phyloP scores from a whole-genome alignment of 805 yeast genomes.

The Zygosaccharomyces lentus region DNA sequence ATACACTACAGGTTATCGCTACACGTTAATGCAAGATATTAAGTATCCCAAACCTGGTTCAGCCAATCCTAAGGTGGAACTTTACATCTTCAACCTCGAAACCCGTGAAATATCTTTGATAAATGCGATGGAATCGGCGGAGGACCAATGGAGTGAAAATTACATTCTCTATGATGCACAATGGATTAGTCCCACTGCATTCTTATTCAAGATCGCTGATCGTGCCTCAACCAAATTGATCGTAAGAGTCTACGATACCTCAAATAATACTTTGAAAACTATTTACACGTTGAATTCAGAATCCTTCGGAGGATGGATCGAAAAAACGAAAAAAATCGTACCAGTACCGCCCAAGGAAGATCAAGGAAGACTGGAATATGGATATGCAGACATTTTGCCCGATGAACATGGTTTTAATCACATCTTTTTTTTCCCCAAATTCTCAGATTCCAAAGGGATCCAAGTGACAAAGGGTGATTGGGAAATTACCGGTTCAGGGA shows the following conservation, averaged over 20 bases:
- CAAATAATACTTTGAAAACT: slow-evolving; percentile 31
- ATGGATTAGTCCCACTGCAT: slow-evolving; percentile 50
- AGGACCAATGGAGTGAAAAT: slow-evolving; percentile 31
- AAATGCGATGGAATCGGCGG: slow-evolving; percentile 15
- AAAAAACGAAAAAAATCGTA: slow-evolving; percentile 41
- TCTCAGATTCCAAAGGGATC: slow-evolving; percentile 38
- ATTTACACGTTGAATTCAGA: slow-evolving; percentile 44
- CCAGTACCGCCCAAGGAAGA: slow-evolving; percentile 38
- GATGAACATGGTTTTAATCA: slow-evolving; percentile 54
- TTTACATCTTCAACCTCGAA: slow-evolving; percentile 41
- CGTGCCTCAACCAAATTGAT: slow-evolving; percentile 55
- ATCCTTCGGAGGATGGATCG: slow-evolving; percentile 56
- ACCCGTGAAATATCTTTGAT: slow-evolving; percentile 24
- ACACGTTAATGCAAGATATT: slow-evolving; percentile 45
- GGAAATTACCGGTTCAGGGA: slow-evolving; percentile 49
- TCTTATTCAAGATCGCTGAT: slow-evolving; percentile 59
- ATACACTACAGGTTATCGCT: slow-evolving; percentile 41
- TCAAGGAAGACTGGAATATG: slow-evolving; percentile 36
- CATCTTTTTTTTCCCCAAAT: slow-evolving; percentile 53
- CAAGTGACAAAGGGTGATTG: slow-evolving; percentile 46
- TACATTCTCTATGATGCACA: slow-evolving; percentile 58
- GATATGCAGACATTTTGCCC: slow-evolving; percentile 61
- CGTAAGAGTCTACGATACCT: slow-evolving; percentile 42
- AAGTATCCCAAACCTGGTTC: slow-evolving; percentile 76
- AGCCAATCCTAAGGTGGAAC: slow-evolving; percentile 50